Conservation (phyloP, 2,329 filamentous ascomycete species). For the Stachybotrys elegans region DNA sequence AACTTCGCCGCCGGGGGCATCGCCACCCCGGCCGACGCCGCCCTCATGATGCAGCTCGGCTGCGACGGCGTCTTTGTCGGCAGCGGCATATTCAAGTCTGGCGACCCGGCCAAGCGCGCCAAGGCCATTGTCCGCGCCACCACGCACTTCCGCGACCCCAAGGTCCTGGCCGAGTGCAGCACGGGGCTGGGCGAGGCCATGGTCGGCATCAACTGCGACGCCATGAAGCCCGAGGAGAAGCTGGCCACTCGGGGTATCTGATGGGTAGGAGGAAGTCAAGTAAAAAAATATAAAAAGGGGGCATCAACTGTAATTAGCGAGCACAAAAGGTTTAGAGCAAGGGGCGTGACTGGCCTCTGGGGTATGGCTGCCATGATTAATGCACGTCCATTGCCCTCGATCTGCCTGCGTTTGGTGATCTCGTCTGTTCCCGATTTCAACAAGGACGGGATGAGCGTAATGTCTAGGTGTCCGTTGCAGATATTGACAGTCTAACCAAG, state of each 20-base stretch:
- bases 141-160: conserved; percentile 82
- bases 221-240: conserved; percentile 74
- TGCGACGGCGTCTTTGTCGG: conserved; percentile 98
- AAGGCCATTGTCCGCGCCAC: conserved; percentile 93
- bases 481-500: too few species aligned
- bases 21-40: conserved; percentile 97
- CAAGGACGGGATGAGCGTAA: too few species aligned
- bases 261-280: conserved; percentile 4
- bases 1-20: conserved; percentile 98
- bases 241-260: conserved; percentile 84
- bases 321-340: too few species aligned
- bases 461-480: too few species aligned
- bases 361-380: too few species aligned
- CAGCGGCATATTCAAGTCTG: conserved; percentile 94
- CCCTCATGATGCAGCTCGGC: conserved; percentile 96
- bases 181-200: conserved; percentile 93
- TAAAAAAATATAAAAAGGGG: too few species aligned
- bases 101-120: conserved; percentile 82
- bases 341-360: too few species aligned
- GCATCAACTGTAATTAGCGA: too few species aligned
- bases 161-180: conserved; percentile 81
- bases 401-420: too few species aligned
- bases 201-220: conserved; percentile 86
- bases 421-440: too few species aligned
- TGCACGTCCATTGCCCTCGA: too few species aligned